Base-by-base conservation (phyloP, 192 early-diverging fungal genomes). In the Coemansia sp. region DNA sequence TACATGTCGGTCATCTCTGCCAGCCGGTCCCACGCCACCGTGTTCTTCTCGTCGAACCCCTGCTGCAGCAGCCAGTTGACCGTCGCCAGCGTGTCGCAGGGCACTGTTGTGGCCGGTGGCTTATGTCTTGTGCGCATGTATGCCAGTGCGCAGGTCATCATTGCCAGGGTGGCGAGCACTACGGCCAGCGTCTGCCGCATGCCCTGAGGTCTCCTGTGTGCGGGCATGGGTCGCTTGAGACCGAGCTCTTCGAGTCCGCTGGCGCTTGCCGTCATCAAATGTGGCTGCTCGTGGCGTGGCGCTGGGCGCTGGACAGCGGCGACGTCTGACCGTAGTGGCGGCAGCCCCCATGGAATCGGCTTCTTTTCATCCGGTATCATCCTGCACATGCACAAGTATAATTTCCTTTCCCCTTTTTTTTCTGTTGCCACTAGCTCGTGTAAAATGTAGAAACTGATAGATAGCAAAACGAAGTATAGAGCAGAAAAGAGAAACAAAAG, bases 1-100 rank as follows among this genome's bases (percentile, higher is more conserved):
- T 67, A 85, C 56, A 82, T 61, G 23, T 85, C 83, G 0, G 83
- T 85, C 83, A 85, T 85, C 57, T 85, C 83, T 0, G 83, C 83
- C 73, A 85, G 55, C 33, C 82, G 68, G 52, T 85, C 82, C 84
- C 84, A 85, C 27, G 78, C 78, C 14, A 80, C 71, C 1, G 78
- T 80, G 57, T 73, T 80, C 61, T 46, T 61, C 19, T 25, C 30
- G 34, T 73, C 56, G 39, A 57, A 41, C 13, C 59, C 76, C 13
- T 48, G 59, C 2, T 52, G 53, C 23, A 73, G 55, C 51, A 79
- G 66, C 63, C 23, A 48, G 33, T 59, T 49, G 25, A 73, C 76
- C 3, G 49, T 47, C n/a, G 47, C 41, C 15, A 72, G 62, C 27
- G 70, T 68, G 15, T 61, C 67, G 14, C 55, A 24, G 44, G 17